Conservation (phyloP, 164 flowering plant genomes). For the Magnolia sinica region DNA sequence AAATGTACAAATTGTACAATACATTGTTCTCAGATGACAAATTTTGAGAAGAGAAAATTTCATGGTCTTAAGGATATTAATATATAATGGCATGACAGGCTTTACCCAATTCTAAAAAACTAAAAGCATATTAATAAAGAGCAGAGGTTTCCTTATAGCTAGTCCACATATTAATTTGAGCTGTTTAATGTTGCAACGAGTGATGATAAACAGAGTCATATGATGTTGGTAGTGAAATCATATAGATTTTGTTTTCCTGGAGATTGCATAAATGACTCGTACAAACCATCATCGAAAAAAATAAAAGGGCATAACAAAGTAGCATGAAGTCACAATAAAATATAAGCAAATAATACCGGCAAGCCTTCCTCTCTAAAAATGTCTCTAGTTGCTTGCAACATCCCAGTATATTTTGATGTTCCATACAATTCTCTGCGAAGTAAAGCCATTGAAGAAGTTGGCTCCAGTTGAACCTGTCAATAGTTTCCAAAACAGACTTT, state of each 20-base stretch:
- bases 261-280: no score
- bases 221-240: neutral
- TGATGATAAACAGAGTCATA: neutral
- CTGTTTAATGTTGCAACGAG: neutral
- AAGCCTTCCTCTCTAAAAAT: slow-evolving; percentile 91
- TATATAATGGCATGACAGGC: neutral
- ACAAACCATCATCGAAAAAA: no score
- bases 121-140: neutral
- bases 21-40: neutral
- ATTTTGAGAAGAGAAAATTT: neutral
- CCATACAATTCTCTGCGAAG: slow-evolving; percentile 37
- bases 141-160: neutral
- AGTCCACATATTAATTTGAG: neutral
- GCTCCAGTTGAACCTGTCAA: slow-evolving; percentile 91
- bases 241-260: no score
- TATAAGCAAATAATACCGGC: slow-evolving; percentile 37
- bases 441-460: slow-evolving; percentile 78
- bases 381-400: slow-evolving; percentile 82
- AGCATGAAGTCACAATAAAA: neutral
- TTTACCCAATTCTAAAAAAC: neutral
- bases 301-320: neutral
- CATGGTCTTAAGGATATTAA: neutral
- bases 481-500: slow-evolving; percentile 1
- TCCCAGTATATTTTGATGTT: slow-evolving; percentile 84
- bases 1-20: neutral